Conservation (phyloP, 2,329 filamentous ascomycete genomes). For the Simplicillium aogashimaense region DNA sequence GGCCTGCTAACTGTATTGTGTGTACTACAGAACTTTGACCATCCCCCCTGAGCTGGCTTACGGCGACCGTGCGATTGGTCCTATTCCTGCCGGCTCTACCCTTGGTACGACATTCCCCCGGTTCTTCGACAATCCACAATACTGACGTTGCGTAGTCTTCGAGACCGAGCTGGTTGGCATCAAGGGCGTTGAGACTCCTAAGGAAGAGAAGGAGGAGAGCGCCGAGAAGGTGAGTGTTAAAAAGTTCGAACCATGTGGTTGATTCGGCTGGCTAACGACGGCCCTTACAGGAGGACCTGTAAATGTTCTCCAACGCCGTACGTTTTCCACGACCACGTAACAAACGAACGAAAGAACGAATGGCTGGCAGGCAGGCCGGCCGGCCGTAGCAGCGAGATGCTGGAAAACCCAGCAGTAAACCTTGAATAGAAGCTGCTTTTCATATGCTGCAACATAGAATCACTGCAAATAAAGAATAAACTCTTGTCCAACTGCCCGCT, state of each 20-base stretch:
- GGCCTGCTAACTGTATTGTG: slow-evolving; percentile 6
- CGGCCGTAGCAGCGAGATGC: too few species aligned
- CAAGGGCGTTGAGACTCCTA: slow-evolving; percentile 52
- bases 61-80: slow-evolving; percentile 64
- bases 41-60: slow-evolving; percentile 85
- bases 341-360: too few species aligned
- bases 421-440: too few species aligned
- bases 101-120: slow-evolving; percentile 43
- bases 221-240: slow-evolving; percentile 21
- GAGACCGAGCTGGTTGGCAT: slow-evolving; percentile 87
- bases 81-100: slow-evolving; percentile 74
- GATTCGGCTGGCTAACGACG: slow-evolving; percentile 2
- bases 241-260: slow-evolving; percentile 3
- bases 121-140: slow-evolving; percentile 3
- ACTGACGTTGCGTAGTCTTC: slow-evolving; percentile 50
- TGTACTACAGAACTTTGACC: slow-evolving; percentile 54
- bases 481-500: too few species aligned
- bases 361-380: too few species aligned
- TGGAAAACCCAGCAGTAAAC: too few species aligned
- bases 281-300: slow-evolving; percentile 9
- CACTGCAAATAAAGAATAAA: too few species aligned
- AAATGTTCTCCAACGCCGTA: slow-evolving; percentile 1
- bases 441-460: too few species aligned
- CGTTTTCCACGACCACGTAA: too few species aligned
- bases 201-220: slow-evolving; percentile 24